Evolutionary conservation across 805 yeast species (phyloP).

Genomic region (Hanseniaspora meyeri): DNA sequence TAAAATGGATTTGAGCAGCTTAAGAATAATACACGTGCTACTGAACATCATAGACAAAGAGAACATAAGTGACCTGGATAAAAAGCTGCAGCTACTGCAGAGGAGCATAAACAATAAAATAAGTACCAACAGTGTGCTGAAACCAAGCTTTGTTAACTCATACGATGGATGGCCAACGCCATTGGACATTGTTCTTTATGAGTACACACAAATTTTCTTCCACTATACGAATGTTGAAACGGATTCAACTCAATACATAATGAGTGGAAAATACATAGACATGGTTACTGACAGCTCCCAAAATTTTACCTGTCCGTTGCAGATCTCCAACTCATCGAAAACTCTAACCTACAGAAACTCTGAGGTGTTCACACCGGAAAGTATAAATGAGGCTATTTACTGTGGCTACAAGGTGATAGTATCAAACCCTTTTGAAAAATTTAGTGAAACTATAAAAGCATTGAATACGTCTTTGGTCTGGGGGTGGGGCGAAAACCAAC

Average conservation of each 20-base stretch:
- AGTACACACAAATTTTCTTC: neutral
- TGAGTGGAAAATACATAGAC: neutral
- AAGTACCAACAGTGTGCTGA: neutral
- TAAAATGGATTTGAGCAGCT: neutral
- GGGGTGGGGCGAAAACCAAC: slow-evolving; percentile 64
- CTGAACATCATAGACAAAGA: slow-evolving; percentile 2
- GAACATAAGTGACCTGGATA: neutral
- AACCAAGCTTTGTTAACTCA: neutral
- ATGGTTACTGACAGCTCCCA: neutral
- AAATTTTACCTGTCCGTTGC: slow-evolving; percentile 4
- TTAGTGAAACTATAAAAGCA: slow-evolving; percentile 25
- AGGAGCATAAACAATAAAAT: neutral
- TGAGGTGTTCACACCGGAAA: neutral
- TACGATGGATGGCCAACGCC: slow-evolving; percentile 4
- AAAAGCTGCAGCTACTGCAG: neutral
- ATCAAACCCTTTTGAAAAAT: slow-evolving; percentile 26
- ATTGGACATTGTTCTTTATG: neutral
- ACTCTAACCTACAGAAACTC: neutral
- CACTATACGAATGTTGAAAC: slow-evolving; percentile 1
- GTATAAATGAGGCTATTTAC: slow-evolving; percentile 30
- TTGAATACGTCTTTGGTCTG: slow-evolving; percentile 36
- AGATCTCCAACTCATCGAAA: neutral
- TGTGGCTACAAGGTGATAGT: slow-evolving; percentile 63
- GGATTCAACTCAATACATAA: neutral
- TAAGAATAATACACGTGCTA: neutral